Conservation (phyloP, 495 filamentous ascomycete genomes). For the Evernia prunastri region DNA sequence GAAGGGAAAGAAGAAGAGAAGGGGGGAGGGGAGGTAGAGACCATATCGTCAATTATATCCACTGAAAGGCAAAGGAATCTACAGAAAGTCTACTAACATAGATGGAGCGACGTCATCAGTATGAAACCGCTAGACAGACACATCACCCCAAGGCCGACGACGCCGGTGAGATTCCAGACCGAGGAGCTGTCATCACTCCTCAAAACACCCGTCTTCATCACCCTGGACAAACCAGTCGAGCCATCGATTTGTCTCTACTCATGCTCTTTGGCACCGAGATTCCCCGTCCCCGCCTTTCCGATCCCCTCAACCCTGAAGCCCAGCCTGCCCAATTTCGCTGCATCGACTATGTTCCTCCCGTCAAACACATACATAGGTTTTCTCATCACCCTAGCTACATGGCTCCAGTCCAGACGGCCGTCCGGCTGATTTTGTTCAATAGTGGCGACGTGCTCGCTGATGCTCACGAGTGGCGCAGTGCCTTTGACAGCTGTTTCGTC, state of each 20-base stretch:
- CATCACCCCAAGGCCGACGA: not conserved
- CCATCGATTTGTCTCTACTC: not conserved
- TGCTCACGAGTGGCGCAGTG: not conserved
- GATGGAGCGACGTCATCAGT: not conserved
- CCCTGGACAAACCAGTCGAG: not conserved
- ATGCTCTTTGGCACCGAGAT: no score
- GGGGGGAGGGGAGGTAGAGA: not conserved
- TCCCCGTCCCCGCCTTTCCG: conserved; percentile 20
- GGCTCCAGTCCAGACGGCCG: conserved; percentile 46
- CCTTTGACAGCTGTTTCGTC: conserved; percentile 1
- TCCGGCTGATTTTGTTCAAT: conserved; percentile 16
- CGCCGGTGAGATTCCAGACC: not conserved
- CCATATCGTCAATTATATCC: not conserved
- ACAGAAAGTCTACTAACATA: not conserved
- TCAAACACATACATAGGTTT: conserved; percentile 68
- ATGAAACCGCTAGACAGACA: not conserved
- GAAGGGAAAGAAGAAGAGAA: no score
- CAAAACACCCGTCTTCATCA: not conserved
- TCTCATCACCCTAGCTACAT: conserved; percentile 49
- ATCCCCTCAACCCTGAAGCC: conserved; percentile 41
- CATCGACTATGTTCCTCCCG: conserved; percentile 57
- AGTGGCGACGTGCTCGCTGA: conserved; percentile 7
- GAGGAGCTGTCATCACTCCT: not conserved
- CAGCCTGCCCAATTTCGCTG: conserved; percentile 45
- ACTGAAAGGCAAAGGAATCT: not conserved